These are phyloP conservation scores for Leishmania turanica DNA, from an alignment of 208 protist species.

Conservation along the genomic window DNA sequence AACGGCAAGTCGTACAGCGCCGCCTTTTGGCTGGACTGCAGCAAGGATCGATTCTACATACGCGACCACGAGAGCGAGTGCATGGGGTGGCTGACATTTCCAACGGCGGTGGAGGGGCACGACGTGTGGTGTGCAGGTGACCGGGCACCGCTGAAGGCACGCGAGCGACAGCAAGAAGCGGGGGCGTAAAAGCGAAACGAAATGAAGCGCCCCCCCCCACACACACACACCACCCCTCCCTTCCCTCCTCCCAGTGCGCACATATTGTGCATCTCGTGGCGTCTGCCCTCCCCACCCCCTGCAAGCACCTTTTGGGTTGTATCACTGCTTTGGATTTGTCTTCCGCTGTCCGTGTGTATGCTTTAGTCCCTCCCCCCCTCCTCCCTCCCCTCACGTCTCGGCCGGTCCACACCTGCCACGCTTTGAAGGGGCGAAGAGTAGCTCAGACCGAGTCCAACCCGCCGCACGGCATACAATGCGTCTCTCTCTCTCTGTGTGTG, in stretches of 20 bases:
- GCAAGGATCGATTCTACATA: conserved; percentile 60
- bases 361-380: background rate
- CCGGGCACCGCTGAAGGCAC: background rate
- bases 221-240: background rate
- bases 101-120: conserved; percentile 26
- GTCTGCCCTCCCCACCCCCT: background rate
- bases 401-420: background rate
- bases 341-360: background rate
- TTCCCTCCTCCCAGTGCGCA: background rate
- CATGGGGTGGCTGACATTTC: conserved; percentile 52
- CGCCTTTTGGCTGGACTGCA: conserved; percentile 47
- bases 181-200: background rate
- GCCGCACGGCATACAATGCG: no score
- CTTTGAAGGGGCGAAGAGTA: background rate
- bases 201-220: background rate
- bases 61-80: conserved; percentile 65
- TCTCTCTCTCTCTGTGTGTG: background rate
- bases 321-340: background rate
- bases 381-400: background rate
- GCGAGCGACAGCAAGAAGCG: background rate
- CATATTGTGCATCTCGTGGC: background rate
- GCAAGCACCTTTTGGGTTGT: background rate
- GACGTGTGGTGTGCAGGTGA: background rate
- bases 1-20: conserved; percentile 48
- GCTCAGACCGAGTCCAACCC: background rate